Evolutionary conservation across 108 stramenopile species (phyloP).

Genomic region (Cyclotella sp.): DNA sequence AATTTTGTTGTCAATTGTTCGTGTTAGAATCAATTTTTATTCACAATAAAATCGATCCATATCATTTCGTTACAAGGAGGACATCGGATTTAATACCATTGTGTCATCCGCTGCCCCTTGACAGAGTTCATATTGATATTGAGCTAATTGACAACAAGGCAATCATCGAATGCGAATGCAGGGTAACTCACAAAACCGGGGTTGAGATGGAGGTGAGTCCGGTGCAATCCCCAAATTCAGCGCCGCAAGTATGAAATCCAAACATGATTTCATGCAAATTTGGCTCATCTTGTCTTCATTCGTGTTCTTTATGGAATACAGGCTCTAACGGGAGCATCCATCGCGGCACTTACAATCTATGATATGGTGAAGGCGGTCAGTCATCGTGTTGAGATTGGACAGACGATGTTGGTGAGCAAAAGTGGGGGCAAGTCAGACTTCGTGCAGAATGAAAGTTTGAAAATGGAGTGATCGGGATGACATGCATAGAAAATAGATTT

Average conservation of each 20-base stretch:
- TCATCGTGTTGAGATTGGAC: slow-evolving; percentile 85
- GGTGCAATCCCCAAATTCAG: not conserved
- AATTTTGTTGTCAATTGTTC: slow-evolving; percentile 16
- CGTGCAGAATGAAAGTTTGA: not conserved
- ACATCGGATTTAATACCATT: slow-evolving; percentile 87
- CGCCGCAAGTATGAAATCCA: no score
- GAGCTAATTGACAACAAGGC: slow-evolving; percentile 50
- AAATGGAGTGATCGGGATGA: not conserved
- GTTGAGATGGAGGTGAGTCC: slow-evolving; percentile 93
- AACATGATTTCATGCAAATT: no score
- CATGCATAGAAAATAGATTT: no score
- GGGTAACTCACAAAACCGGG: slow-evolving; percentile 92
- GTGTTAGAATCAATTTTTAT: not conserved
- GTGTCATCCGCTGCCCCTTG: slow-evolving; percentile 85
- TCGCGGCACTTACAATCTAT: slow-evolving; percentile 94
- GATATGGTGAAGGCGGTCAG: slow-evolving; percentile 98
- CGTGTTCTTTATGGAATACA: not conserved
- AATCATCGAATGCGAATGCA: slow-evolving; percentile 79
- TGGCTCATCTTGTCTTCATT: not conserved
- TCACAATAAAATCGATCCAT: not conserved
- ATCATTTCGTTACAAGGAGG: slow-evolving; percentile 44
- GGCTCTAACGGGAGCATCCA: slow-evolving; percentile 89
- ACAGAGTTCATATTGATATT: slow-evolving; percentile 77
- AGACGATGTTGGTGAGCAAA: slow-evolving; percentile 75
- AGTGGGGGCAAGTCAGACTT: slow-evolving; percentile 83